These are phyloP conservation scores for Neophaeococcomyces aloes DNA, from an alignment of 2,329 filamentous ascomycete species.

Conservation along the genomic window DNA sequence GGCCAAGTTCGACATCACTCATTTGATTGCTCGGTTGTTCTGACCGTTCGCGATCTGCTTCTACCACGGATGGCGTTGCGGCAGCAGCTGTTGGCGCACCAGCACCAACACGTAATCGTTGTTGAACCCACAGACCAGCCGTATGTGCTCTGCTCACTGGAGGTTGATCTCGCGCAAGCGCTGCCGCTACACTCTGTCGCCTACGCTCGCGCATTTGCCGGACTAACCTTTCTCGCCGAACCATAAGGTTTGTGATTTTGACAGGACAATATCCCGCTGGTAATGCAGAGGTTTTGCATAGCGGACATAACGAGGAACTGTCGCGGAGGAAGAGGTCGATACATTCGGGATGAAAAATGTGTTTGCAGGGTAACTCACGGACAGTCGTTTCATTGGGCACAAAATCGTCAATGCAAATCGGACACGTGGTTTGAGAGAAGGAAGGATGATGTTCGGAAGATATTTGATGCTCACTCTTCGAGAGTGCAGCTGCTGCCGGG, in stretches of 20 bases:
- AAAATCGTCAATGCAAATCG: slow-evolving; percentile 83
- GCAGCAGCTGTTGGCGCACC: not conserved
- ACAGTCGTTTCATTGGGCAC: slow-evolving; percentile 59
- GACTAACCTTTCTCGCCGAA: slow-evolving; percentile 64
- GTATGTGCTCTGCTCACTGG: not conserved
- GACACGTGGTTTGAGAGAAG: slow-evolving; percentile 67
- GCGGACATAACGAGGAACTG: slow-evolving; percentile 76
- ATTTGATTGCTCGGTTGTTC: slow-evolving; percentile 1
- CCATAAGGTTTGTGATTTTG: slow-evolving; percentile 73
- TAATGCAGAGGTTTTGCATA: slow-evolving; percentile 78
- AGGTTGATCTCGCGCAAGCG: not conserved
- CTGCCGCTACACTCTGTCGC: not conserved
- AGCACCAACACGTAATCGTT: not conserved
- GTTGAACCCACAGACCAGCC: not conserved
- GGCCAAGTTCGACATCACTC: slow-evolving; percentile 7
- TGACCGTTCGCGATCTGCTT: not conserved
- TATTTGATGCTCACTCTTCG: slow-evolving; percentile 3
- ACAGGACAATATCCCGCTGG: slow-evolving; percentile 56
- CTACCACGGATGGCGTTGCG: not conserved
- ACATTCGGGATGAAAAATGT: slow-evolving; percentile 88
- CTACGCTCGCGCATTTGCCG: slow-evolving; percentile 28
- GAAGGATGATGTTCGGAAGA: slow-evolving; percentile 22
- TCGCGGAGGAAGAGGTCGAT: slow-evolving; percentile 73
- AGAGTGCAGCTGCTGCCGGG: not conserved
- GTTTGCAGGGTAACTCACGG: slow-evolving; percentile 75